Evolutionary conservation across 495 filamentous ascomycete genomes (phyloP).

Genomic region (Xylaria telfairii): DNA sequence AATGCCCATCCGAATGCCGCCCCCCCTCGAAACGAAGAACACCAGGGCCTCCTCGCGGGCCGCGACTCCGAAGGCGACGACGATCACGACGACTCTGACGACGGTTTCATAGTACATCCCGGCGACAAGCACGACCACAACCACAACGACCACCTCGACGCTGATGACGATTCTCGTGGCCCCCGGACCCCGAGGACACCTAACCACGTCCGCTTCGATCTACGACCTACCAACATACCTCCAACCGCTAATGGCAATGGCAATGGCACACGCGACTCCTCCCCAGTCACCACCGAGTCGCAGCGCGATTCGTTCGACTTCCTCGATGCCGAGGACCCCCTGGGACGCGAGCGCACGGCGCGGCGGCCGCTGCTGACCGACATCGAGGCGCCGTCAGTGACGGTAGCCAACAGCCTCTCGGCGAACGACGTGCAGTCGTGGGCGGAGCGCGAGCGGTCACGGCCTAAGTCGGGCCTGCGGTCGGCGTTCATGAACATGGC

Average conservation of each 20-base stretch:
- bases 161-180: conserved; percentile 23
- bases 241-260: conserved; percentile 39
- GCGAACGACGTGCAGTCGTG: conserved; percentile 47
- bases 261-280: conserved; percentile 17
- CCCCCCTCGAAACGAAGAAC: conserved; percentile 47
- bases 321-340: conserved; percentile 50
- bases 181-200: conserved; percentile 75
- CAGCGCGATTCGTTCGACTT: conserved; percentile 45
- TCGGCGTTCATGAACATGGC: conserved; percentile 97
- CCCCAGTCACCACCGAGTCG: conserved; percentile 38
- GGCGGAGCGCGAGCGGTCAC: conserved; percentile 49
- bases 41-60: conserved; percentile 50
- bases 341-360: conserved; percentile 40
- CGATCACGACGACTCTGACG: conserved; percentile 32
- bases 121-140: conserved; percentile 32
- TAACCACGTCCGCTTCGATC: conserved; percentile 87
- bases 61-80: conserved; percentile 32
- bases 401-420: conserved; percentile 64
- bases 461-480: conserved; percentile 56
- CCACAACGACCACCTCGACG: conserved; percentile 25
- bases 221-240: conserved; percentile 57
- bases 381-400: conserved; percentile 87
- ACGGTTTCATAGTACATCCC: conserved; percentile 47
- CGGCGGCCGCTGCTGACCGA: conserved; percentile 79
- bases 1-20: conserved; percentile 26